Evolutionary conservation across 1,284 basidiomycete species (phyloP).

Genomic region (Ceratobasidium theobromae): DNA sequence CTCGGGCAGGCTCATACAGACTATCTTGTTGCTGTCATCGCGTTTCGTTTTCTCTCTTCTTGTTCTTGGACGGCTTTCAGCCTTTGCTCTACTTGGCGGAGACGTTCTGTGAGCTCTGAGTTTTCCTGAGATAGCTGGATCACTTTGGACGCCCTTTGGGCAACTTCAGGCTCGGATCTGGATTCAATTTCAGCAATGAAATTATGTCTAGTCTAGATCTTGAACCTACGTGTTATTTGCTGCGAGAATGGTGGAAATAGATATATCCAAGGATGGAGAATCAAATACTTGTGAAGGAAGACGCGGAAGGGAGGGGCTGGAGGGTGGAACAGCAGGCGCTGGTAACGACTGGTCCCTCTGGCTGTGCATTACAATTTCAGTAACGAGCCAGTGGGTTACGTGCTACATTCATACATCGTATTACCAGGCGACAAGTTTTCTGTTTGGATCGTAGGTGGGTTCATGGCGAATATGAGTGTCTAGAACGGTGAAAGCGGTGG

Average conservation of each 20-base stretch:
- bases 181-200: slow-evolving; percentile 15
- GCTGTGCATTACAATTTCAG: slow-evolving; percentile 17
- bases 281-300: slow-evolving; percentile 24
- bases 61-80: slow-evolving; percentile 25
- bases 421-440: slow-evolving; percentile 10
- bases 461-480: background rate
- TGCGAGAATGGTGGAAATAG: slow-evolving; percentile 11
- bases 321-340: slow-evolving; percentile 25
- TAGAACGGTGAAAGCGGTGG: slow-evolving; percentile 1
- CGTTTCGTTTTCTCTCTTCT: slow-evolving; percentile 23
- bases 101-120: slow-evolving; percentile 3
- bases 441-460: slow-evolving; percentile 26
- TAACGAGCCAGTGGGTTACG: background rate
- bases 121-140: slow-evolving; percentile 18
- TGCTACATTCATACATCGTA: background rate
- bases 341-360: background rate
- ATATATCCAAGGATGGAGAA: slow-evolving; percentile 24
- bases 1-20: no score
- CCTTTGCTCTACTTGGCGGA: slow-evolving; percentile 13
- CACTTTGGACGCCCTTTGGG: slow-evolving; percentile 12
- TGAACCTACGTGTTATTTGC: slow-evolving; percentile 11
- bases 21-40: slow-evolving; percentile 12
- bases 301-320: slow-evolving; percentile 30
- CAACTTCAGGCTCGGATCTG: slow-evolving; percentile 17
- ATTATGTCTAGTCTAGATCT: background rate